Evolutionary conservation across 75 land plant species (phyloP), one percentile per base, ranked within the genome.

Genomic region (Cryptomeria japonica): DNA sequence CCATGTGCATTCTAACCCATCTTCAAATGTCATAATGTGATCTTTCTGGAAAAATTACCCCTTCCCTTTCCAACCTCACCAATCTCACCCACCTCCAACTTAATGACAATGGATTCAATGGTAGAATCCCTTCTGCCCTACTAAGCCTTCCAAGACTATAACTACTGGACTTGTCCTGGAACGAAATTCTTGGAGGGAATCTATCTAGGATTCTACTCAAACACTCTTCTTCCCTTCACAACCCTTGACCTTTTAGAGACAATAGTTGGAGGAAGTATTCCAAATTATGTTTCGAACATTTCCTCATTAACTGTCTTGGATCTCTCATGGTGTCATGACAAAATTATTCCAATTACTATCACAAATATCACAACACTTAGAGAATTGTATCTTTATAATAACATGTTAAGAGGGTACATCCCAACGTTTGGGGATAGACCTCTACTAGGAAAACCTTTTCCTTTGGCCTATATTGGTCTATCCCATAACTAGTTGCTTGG

Each of bases 61-160:
- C 12, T 47, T 47, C 13, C 1, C 51, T 47, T 47, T 11, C 51
- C 51, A 47, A 47, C 51, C 51, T 47, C 51, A 47, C 51, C 51
- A 70, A n/a, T n/a, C 75, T 70, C 3, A 9, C 25, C 11, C 31
- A 10, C 1, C 75, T 56, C 5, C 3, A 56, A 16, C 61, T 56
- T 18, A 0, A 13, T 0, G 0, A 56, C 0, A 16, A 18, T 5
- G 1, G 0, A 1, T 18, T 56, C 22, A 56, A 18, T 56, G 61
- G 61, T 56, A 16, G 14, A 19, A 56, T 56, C 22, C 61, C 61
- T 18, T 31, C 12, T 47, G 51, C 51, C 51, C 51, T 47, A 12
- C 51, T 47, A 12, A 47, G 51, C 11, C 51, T 47, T 70, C 75
- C 75, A 6, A 6, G 32, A 8, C 32, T 70, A 34, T 34, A 70